These are phyloP conservation scores for Pseudonitzschia pungens DNA, from an alignment of 108 stramenopile species.

Conservation along the genomic window DNA sequence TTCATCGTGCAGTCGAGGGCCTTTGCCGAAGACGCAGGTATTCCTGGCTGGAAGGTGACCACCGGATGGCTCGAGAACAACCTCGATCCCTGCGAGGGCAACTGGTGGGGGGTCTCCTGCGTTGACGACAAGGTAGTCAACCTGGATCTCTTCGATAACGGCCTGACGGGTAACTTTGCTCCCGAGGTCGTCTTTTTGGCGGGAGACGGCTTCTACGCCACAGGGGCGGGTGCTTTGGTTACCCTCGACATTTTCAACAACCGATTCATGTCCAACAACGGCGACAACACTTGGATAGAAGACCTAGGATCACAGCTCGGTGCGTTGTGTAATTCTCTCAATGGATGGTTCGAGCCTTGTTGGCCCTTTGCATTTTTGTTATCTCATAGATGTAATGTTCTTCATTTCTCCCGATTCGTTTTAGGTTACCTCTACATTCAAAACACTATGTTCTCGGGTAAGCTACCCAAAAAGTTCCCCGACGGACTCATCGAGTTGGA, in stretches of 20 bases:
- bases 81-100: constrained; percentile 31
- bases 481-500: constrained; percentile 4
- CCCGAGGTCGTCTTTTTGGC: constrained; percentile 30
- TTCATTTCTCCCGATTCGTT: background rate
- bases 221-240: constrained; percentile 27
- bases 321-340: constrained; percentile 13
- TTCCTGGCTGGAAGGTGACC: constrained; percentile 25
- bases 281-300: constrained; percentile 32
- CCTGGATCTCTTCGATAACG: constrained; percentile 30
- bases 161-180: constrained; percentile 40
- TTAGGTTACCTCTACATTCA: constrained; percentile 20
- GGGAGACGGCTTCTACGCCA: constrained; percentile 27
- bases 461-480: constrained; percentile 15
- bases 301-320: constrained; percentile 29
- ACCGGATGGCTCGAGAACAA: constrained; percentile 20
- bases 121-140: constrained; percentile 20
- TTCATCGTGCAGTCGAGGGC: constrained; percentile 1
- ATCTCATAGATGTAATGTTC: background rate
- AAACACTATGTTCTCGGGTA: constrained; percentile 24
- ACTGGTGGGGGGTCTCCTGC: constrained; percentile 37
- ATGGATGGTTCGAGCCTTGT: background rate
- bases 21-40: constrained; percentile 9
- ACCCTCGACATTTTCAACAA: constrained; percentile 30
- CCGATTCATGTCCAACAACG: constrained; percentile 32
- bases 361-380: background rate